Evolutionary conservation across 2,329 filamentous ascomycete species (phyloP), one percentile per base, ranked within the genome.

Genomic region (Aschersonia sp.): DNA sequence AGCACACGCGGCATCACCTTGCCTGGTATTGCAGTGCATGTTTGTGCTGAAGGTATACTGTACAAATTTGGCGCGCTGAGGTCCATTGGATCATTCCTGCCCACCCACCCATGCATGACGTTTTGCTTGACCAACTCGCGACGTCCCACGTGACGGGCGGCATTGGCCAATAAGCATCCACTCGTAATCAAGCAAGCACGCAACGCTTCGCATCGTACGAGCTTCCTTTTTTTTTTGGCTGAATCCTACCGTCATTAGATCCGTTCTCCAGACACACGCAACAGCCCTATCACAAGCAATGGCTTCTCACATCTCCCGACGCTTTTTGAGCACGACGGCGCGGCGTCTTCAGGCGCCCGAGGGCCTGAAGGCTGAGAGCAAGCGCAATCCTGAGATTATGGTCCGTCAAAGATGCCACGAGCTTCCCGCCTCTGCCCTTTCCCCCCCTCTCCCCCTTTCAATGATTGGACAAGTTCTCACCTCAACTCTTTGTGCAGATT

Each of bases 401-500:
- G 66, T 70, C 62, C 65, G 66, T 68, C 58, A 61, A 4, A 22
- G 22, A 22, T 22, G 22, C 22, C 22, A 22, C 22, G 22, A 22
- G 22, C 22, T 22, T 22, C 22, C 22, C 22, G 22, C 22, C 22
- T 22, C 22, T 22, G 22, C 22, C 22, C 0, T 22, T 22, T 4
- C 22, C 22, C 22, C 22, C 22, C 22, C 22, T 22, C 22, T 22
- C 22, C 22, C 22, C 22, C 2, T 22, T 3, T 22, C 0, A 22
- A 3, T 22, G 22, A 22, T 22, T 22, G 22, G 22, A 22, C 22
- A 22, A 22, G 22, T 22, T 22, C 22, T 22, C 0, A 22, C 22
- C 4, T 22, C 22, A 22, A 22, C 22, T 22, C 22, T n/a, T n/a
- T 14, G 50, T 32, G 10, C 14, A 97, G 92, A 81, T 97, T 62